phyloP scores from a whole-genome alignment of 306 rosid genomes.

The Cucurbita maxima region DNA sequence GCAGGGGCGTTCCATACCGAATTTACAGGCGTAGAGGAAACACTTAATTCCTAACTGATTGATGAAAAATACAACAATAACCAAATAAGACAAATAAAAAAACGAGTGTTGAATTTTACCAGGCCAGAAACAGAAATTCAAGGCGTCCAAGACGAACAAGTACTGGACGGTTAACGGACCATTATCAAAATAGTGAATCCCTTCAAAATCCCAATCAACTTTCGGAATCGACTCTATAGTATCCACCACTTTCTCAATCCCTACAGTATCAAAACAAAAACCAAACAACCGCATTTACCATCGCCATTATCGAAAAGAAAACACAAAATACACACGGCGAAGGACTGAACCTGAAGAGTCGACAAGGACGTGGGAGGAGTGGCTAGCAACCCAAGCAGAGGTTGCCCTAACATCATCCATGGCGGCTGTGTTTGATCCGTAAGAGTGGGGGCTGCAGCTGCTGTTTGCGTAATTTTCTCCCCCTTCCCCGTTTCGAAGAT shows the following conservation, averaged over 20 bases:
- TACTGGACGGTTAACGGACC: slow-evolving; percentile 94
- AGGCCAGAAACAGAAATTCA: slow-evolving; percentile 97
- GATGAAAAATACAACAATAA: too few relatives aligned
- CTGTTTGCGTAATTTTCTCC: not conserved
- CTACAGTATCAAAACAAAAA: slow-evolving; percentile 20
- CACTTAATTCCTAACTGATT: too few relatives aligned
- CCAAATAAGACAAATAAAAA: too few relatives aligned
- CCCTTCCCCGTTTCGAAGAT: slow-evolving; percentile 20
- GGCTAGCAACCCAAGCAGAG: slow-evolving; percentile 88
- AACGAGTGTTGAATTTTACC: slow-evolving; percentile 21
- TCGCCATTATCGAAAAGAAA: not conserved
- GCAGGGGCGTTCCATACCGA: not conserved
- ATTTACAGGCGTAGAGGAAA: not conserved
- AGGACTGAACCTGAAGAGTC: slow-evolving; percentile 51
- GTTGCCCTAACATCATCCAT: slow-evolving; percentile 82
- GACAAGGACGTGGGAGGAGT: slow-evolving; percentile 64
- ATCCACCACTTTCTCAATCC: slow-evolving; percentile 67
- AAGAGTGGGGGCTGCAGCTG: slow-evolving; percentile 15
- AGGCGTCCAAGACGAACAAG: slow-evolving; percentile 70
- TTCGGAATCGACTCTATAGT: slow-evolving; percentile 57
- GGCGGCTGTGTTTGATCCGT: slow-evolving; percentile 4
- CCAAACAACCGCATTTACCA: not conserved
- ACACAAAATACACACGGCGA: not conserved
- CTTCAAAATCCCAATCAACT: slow-evolving; percentile 93
- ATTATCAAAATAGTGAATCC: slow-evolving; percentile 87